Evolutionary conservation across 176 grass and related monocot genomes (phyloP).

Genomic region (Aegilops speltoides): DNA sequence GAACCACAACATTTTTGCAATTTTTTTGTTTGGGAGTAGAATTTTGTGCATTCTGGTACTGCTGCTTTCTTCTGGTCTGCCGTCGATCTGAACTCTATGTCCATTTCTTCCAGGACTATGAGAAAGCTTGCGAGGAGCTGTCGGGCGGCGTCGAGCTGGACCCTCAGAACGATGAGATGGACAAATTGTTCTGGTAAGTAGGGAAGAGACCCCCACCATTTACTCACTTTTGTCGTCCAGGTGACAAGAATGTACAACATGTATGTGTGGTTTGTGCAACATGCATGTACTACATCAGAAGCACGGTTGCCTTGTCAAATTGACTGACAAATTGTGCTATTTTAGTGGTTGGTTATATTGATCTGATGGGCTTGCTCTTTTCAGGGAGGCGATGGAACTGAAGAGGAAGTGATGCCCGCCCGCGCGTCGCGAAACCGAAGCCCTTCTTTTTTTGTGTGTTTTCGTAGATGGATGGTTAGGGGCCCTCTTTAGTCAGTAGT

Average conservation of each 20-base stretch:
- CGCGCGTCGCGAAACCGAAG: background rate
- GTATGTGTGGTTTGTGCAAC: background rate
- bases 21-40: no score
- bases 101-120: background rate
- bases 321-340: background rate
- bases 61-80: no score
- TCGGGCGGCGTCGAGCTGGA: background rate
- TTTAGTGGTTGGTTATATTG: background rate
- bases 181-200: slow-evolving; percentile 2
- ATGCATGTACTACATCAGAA: background rate
- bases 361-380: background rate
- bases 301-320: background rate
- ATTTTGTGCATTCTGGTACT: background rate
- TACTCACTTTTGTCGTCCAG: background rate
- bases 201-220: background rate
- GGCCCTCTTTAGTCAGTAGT: background rate
- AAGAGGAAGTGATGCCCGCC: background rate
- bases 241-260: background rate
- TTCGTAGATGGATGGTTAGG: background rate
- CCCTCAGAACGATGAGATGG: slow-evolving; percentile 8
- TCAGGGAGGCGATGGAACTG: slow-evolving; percentile 7
- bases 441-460: background rate
- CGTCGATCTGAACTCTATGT: background rate
- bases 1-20: background rate
- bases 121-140: background rate